These are phyloP conservation scores for Colletotrichum sp. DNA, from an alignment of 2,329 filamentous ascomycete genomes.

Conservation along the genomic window DNA sequence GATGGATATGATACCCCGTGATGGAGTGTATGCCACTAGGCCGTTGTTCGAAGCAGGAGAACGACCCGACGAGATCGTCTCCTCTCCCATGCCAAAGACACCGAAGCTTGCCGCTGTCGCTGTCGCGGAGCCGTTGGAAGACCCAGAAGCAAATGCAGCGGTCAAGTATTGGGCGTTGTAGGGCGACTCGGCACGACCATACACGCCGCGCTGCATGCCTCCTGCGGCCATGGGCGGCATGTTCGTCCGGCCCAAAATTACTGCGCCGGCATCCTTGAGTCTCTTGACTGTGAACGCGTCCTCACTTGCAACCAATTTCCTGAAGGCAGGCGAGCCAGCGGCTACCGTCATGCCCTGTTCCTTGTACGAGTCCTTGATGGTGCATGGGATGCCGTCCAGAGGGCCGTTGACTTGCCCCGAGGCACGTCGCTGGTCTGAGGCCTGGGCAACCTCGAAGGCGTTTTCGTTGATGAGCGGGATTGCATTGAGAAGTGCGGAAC, in stretches of 20 bases:
- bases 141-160: constrained; percentile 61
- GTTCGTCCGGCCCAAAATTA: constrained; percentile 57
- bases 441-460: constrained; percentile 29
- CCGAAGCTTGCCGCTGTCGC: constrained; percentile 56
- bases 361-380: constrained; percentile 63
- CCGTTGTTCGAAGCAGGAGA: constrained; percentile 63
- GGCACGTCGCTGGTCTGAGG: constrained; percentile 29
- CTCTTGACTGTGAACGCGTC: constrained; percentile 58
- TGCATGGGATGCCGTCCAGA: constrained; percentile 63
- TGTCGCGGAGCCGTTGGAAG: constrained; percentile 60
- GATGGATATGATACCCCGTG: constrained; percentile 51
- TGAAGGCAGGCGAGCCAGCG: constrained; percentile 59
- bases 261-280: constrained; percentile 51
- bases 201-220: constrained; percentile 62
- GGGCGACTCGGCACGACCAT: constrained; percentile 60
- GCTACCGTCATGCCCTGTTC: constrained; percentile 57
- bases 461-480: constrained; percentile 27
- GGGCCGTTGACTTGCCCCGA: constrained; percentile 14
- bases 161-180: constrained; percentile 60
- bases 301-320: constrained; percentile 50
- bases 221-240: constrained; percentile 64
- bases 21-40: constrained; percentile 61
- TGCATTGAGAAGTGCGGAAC: constrained; percentile 28
- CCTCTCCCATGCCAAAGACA: constrained; percentile 57
- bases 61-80: constrained; percentile 62